Evolutionary conservation across 176 grass and related monocot species (phyloP).

Genomic region (Lolium multiflorum): DNA sequence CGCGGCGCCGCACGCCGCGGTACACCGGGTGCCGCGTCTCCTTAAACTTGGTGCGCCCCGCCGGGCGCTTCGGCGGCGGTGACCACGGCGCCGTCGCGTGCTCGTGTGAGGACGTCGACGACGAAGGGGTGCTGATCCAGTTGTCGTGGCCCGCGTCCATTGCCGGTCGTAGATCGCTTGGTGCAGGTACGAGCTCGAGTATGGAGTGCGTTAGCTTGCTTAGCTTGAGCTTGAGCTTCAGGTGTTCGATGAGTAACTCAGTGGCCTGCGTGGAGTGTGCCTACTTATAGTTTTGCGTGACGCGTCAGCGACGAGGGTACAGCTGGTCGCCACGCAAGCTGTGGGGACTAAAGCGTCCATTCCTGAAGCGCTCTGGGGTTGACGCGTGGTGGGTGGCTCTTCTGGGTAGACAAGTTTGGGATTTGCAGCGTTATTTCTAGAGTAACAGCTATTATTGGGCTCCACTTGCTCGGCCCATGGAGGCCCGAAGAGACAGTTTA

Average conservation of each 20-base stretch:
- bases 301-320: neutral
- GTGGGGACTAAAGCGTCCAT: neutral
- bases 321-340: neutral
- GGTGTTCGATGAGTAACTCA: neutral
- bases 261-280: neutral
- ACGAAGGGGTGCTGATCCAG: conserved; percentile 23
- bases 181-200: neutral
- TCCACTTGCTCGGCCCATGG: neutral
- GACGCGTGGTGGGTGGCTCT: neutral
- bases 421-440: neutral
- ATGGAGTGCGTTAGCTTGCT: neutral
- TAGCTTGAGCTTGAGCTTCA: neutral
- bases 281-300: conserved; percentile 31
- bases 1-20: conserved; percentile 66
- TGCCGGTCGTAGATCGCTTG: neutral
- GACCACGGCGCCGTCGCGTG: neutral
- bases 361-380: neutral
- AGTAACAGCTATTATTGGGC: neutral
- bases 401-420: neutral
- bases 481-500: neutral
- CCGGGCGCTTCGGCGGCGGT: conserved; percentile 62
- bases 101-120: neutral
- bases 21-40: conserved; percentile 85
- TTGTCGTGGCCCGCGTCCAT: neutral
- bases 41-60: conserved; percentile 76